Base-by-base conservation (phyloP, 2,329 filamentous ascomycete species). In the Colletotrichum tanaceti region DNA sequence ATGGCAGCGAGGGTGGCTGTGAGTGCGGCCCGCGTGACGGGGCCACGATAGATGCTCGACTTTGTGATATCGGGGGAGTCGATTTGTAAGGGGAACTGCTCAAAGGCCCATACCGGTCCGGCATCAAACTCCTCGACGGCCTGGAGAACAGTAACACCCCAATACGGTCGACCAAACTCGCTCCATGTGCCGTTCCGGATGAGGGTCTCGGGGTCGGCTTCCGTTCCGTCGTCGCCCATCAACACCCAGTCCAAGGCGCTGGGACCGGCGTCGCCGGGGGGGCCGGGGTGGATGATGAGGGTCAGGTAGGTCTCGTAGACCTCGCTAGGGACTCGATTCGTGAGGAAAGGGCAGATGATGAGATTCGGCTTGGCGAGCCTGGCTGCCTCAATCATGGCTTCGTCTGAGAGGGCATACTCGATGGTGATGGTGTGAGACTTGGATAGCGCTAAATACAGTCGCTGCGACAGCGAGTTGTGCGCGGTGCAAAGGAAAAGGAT, bases 401-500 rank as follows among this genome's bases (percentile, higher is more conserved):
- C 67, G 16, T 74, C 71, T 1, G 76, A 77, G 41, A 77, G 70
- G 35, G 76, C 80, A 74, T 79, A 82, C 67, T 82, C 80, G 65
- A 82, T 75, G 4, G 78, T 79, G 65, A 82, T 74, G 28, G 78
- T 74, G 65, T 82, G 80, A 10, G 74, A 73, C 43, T 74, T 71
- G 2, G 77, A 77, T 20, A 82, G 71, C 5, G 74, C 75, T 22
- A 82, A 74, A 63, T 76, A 79, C 10, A 81, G 73, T 24, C 78
- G 75, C 70, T 82, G 80, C 6, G 80, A 82, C 6, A 82, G 74
- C 11, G 80, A 82, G 65, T 82, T 82, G 73, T 82, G 79, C n/a
- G 80, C 80, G 5, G 80, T 82, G 70, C 80, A 82, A n/a, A 82
- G 74, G 67, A 82, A 81, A 60, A 82, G 78, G 49, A 82, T 80